Conservation (phyloP, 2,329 filamentous ascomycete species). For the Pseudopithomyces chartarum region DNA sequence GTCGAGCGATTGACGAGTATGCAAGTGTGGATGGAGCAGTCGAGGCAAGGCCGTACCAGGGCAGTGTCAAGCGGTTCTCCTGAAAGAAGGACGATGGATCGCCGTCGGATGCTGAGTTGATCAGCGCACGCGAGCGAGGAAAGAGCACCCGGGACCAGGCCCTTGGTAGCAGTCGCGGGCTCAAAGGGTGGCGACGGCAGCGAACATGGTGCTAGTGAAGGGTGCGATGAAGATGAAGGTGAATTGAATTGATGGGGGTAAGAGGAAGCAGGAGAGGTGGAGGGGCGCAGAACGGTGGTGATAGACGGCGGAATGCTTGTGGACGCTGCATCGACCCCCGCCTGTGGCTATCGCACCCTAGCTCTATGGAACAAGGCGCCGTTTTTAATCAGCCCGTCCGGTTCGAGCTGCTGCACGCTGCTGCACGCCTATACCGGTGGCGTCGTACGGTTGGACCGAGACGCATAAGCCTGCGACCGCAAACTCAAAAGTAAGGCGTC, state of each 20-base stretch:
- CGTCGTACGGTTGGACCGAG: slow-evolving; percentile 24
- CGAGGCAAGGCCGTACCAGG: slow-evolving; percentile 14
- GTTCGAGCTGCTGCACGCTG: slow-evolving; percentile 34
- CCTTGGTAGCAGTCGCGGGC: slow-evolving; percentile 13
- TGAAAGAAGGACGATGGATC: slow-evolving; percentile 5
- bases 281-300: slow-evolving; percentile 26
- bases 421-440: slow-evolving; percentile 30
- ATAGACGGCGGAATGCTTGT: slow-evolving; percentile 37
- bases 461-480: not conserved
- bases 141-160: slow-evolving; percentile 17
- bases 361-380: slow-evolving; percentile 31
- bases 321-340: slow-evolving; percentile 32
- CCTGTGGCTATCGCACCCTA: slow-evolving; percentile 28
- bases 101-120: slow-evolving; percentile 22
- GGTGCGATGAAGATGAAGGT: slow-evolving; percentile 10
- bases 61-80: slow-evolving; percentile 9
- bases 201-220: slow-evolving; percentile 18
- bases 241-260: slow-evolving; percentile 15
- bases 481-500: slow-evolving; percentile 9
- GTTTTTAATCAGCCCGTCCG: slow-evolving; percentile 31
- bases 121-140: slow-evolving; percentile 28
- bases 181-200: slow-evolving; percentile 33
- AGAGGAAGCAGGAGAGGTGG: slow-evolving; percentile 21
- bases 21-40: slow-evolving; percentile 5
- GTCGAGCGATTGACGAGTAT: slow-evolving; percentile 22